Base-by-base conservation (phyloP, 2,329 filamentous ascomycete species). In the Ophiostoma piceae region DNA sequence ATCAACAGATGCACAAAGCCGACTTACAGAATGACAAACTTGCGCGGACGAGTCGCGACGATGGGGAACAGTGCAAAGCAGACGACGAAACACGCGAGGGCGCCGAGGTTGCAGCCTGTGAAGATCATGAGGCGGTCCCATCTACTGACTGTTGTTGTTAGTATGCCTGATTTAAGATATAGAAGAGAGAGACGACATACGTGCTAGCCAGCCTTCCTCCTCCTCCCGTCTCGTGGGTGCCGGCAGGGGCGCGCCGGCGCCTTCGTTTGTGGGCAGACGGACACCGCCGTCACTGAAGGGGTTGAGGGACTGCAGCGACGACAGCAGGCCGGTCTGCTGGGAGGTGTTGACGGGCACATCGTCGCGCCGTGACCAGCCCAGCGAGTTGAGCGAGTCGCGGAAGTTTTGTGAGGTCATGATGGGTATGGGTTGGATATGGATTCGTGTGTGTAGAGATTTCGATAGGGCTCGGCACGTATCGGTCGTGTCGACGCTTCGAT, bases 61-160 rank as follows among this genome's bases (percentile, higher is more conserved):
- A 94, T 85, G 69, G 94, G 94, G 82, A 96, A 94, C 70, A 98
- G 84, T 75, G 90, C 90, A 82, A 98, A 96, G 84, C 92, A 94
- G 76, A 96, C 88, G 78, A 96, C 88, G 83, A 99, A 98, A 83
- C 96, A 94, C 74, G 91, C 92, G 74, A 92, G 84, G 73, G 95
- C 93, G 72, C 90, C 93, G 75, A 97, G 80, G 80, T 97, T 96
- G 83, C 94, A 96, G 77, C 90, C 92, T 74, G 87, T 90, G 80
- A 99, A 99, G 76, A 98, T 87, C 79, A 99, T 85, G 77, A 98
- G 83, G 71, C 94, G 91, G 82, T 99, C 95, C 95, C 94, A 98
- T 82, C 94, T 88, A 82, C 92, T 97, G 83, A 99, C 95, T 98
- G 75, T 71, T 37, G 39, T 39, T 67, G 81, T 77, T 76, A 76